These are phyloP conservation scores for Lachancea lanzarotensis DNA, from an alignment of 805 yeast genomes.

Conservation along the genomic window DNA sequence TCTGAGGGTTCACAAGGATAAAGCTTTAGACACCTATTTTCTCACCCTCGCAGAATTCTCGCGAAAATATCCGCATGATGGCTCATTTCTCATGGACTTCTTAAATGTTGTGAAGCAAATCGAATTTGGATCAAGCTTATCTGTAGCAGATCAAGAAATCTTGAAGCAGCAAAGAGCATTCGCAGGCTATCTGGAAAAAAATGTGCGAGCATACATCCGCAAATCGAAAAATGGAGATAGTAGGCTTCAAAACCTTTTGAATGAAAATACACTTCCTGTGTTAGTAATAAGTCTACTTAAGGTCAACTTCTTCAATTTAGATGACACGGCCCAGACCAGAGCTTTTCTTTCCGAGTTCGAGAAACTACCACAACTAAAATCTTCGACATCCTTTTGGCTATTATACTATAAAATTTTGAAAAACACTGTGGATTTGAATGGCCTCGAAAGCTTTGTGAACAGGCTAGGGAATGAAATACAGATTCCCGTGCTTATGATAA, in stretches of 20 bases:
- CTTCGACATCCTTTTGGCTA: conserved; percentile 49
- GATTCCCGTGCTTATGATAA: conserved; percentile 44
- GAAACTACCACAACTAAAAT: conserved; percentile 27
- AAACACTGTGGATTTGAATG: conserved; percentile 37
- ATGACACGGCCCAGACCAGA: conserved; percentile 30
- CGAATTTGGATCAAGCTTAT: conserved; percentile 17
- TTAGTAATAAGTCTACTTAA: conserved; percentile 34
- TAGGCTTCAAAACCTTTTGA: conserved; percentile 32
- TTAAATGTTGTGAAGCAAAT: conserved; percentile 19
- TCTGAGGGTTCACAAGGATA: conserved; percentile 10
- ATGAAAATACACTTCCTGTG: conserved; percentile 37
- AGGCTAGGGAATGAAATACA: conserved; percentile 40
- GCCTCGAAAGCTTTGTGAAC: conserved; percentile 40
- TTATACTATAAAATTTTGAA: conserved; percentile 50
- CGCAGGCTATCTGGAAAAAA: conserved; percentile 20
- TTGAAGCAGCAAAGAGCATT: conserved; percentile 20
- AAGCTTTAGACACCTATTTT: conserved; percentile 5
- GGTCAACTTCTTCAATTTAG: conserved; percentile 25
- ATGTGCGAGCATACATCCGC: conserved; percentile 20
- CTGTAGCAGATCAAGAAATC: conserved; percentile 19
- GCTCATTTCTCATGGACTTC: conserved; percentile 17
- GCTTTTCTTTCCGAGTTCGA: conserved; percentile 27
- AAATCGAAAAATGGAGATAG: conserved; percentile 15
- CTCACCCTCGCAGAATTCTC: conserved; percentile 12
- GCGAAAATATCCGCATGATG: conserved; percentile 17